These are phyloP conservation scores for Tetrapisispora namnaoensis DNA, from an alignment of 805 yeast genomes.

Conservation along the genomic window DNA sequence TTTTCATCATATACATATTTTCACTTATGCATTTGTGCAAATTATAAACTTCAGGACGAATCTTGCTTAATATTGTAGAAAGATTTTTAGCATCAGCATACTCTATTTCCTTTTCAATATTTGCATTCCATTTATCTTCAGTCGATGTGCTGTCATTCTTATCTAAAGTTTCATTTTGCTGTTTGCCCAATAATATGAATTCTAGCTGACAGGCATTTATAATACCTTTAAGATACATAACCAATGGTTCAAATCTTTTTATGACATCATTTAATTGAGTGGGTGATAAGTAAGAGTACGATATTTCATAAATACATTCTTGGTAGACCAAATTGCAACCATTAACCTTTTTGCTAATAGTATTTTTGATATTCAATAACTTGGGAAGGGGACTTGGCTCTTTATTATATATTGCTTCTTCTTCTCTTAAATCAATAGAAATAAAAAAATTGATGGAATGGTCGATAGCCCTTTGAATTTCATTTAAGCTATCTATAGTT, in stretches of 20 bases:
- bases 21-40: conserved; percentile 30
- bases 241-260: conserved; percentile 25
- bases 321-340: conserved; percentile 33
- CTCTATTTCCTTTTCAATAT: conserved; percentile 29
- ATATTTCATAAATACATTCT: conserved; percentile 41
- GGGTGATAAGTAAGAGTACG: conserved; percentile 40
- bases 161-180: conserved; percentile 2
- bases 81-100: conserved; percentile 30
- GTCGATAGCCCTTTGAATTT: conserved; percentile 33
- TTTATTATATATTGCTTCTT: conserved; percentile 10
- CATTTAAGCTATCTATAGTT: conserved; percentile 32
- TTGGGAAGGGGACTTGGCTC: conserved; percentile 25
- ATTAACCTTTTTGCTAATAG: conserved; percentile 27
- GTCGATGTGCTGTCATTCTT: background rate
- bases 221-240: conserved; percentile 33
- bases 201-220: conserved; percentile 41
- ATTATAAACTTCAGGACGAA: conserved; percentile 26
- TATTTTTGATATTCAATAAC: conserved; percentile 28
- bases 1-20: conserved; percentile 27
- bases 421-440: conserved; percentile 14
- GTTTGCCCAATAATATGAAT: conserved; percentile 29
- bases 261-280: conserved; percentile 31
- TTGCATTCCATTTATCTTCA: conserved; percentile 6
- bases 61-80: conserved; percentile 22
- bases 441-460: conserved; percentile 33